Base-by-base conservation (phyloP, 176 grass and related monocot genomes). In the Raddia guianensis region DNA sequence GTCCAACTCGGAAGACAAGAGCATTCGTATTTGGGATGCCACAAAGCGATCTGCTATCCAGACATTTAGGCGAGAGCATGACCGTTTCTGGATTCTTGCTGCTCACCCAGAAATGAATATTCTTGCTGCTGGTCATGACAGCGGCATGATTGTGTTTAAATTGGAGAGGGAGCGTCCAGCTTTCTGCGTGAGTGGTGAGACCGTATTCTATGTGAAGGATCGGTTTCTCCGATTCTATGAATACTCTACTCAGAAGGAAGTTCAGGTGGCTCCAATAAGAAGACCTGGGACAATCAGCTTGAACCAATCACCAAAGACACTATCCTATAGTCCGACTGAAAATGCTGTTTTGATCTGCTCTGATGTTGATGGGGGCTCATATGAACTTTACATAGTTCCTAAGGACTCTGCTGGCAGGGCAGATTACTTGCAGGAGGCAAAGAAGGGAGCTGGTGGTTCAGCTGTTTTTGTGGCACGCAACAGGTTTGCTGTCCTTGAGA, bases 1-100 rank as follows among this genome's bases (percentile, higher is more conserved):
- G 42, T 98, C 96, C 13, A 98, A 98, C 76, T 98, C 96, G 60
- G 96, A 98, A 68, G 96, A 98, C 50, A 98, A 98, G 89, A 95
- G 92, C 72, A 98, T 98, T 74, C 96, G 96, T 21, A 89, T 98
- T 54, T 98, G 96, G 96, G 96, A 98, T 94, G 92, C 96, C 61
- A 98, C 96, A 51, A 98, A 98, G 78, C 80, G 96, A 60, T 95
- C 96, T 2, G 96, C 92, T 50, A 89, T 98, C 68, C 96, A 98
- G 63, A 95, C 92, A 50, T 98, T 98, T 53, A 89, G 96, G 34
- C 81, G 96, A 68, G 96, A 98, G 56, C 92, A 98, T 48, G 96
- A 98, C 56, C 96, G 96, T 49, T 98, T 98, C 79, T 98, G 96
- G 96, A 88, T 98, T 80, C 96, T 98, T 85, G 64, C 90, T 70